Evolutionary conservation across 2,329 filamentous ascomycete species (phyloP), one percentile per base, ranked within the genome.

Genomic region (Clonostachys rhizophaga): DNA sequence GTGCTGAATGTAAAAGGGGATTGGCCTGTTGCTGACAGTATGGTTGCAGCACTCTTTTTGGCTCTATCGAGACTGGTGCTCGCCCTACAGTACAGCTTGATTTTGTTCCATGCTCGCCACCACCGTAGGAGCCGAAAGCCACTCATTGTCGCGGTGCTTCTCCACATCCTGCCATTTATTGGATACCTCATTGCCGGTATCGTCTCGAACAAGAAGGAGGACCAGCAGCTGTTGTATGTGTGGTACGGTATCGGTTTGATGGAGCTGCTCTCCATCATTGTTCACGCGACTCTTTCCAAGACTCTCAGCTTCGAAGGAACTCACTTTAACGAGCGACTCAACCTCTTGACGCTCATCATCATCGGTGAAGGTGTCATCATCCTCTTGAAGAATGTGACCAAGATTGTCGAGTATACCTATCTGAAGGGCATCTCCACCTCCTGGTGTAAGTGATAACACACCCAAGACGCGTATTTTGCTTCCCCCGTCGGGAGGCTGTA

Each of bases 301-400:
- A 74, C 78, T 44, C 69, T 86, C 40, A 79, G 78, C 46, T 83
- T 86, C 56, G 75, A 79, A 49, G 70, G 76, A 47, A 86, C 80
- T 1, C 80, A 85, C 57, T 60, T 86, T 47, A 81, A 82, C 55
- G 79, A 83, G 55, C 74, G 84, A 10, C 77, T 86, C 73, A 77
- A 75, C 12, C 68, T 85, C 3, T 67, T 86, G 47, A 86, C 82
- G 0, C 69, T 86, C 43, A 84, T 86, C 50, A 81, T 87, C 47
- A 75, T 86, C 49, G 83, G 83, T 13, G 83, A 86, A 55, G 81
- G 81, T 44, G 77, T 83, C 14, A 82, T 85, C 37, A 75, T 78
- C n/a, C 67, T 85, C 8, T 64, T 66, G 2, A 64, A 68, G 47
- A 69, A 69, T 35, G 77, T 85, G 16, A 76, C 75, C 39, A 75